Base-by-base conservation (phyloP, 805 yeast genomes). In the Wickerhamomyces hampshirensis region DNA sequence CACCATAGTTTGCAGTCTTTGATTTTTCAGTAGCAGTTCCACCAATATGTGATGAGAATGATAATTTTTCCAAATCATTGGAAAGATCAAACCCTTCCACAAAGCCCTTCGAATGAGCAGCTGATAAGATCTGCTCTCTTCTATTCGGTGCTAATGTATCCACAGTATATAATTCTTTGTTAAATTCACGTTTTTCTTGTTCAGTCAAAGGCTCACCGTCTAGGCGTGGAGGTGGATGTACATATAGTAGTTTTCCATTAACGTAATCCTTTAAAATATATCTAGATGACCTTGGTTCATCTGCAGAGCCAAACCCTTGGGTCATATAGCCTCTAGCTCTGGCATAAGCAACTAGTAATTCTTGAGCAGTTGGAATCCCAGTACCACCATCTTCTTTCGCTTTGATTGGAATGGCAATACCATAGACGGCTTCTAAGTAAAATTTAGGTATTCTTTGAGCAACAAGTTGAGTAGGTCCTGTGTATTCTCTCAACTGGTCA, bases 241-340 rank as follows among this genome's bases (percentile, higher is more conserved):
- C 80, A 56, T 73, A 89, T 32, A 87, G 66, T 39, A 93, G 66
- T 59, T 87, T 89, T 46, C 98, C 98, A 59, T 76, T 85, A 18
- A 94, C 97, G 51, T 88, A 93, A 60, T 93, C 99, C 62, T 93
- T 93, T 57, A 93, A 71, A 36, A 93, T 76, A 49, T 85, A 84
- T 59, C 99, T 74, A 28, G 96, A 80, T 11, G 98, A 96, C 60
- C 98, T 75, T 29, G 95, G 79, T 59, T 88, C 94, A 67, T 93
- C 99, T 3, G 98, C 98, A 48, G 87, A 77, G 55, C 98, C 98
- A 56, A 85, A 89, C 55, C 95, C 95, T 60, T 94, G 97, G 0
- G 96, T 84, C 94, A 87, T 89, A 59, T 77, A 93, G 51, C 99
- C 98, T 63, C 98, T 77, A 4, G 97, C 93, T 64, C 94, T 75